Evolutionary conservation across 2,329 filamentous ascomycete genomes (phyloP).

Genomic region (Colletotrichum phormii): DNA sequence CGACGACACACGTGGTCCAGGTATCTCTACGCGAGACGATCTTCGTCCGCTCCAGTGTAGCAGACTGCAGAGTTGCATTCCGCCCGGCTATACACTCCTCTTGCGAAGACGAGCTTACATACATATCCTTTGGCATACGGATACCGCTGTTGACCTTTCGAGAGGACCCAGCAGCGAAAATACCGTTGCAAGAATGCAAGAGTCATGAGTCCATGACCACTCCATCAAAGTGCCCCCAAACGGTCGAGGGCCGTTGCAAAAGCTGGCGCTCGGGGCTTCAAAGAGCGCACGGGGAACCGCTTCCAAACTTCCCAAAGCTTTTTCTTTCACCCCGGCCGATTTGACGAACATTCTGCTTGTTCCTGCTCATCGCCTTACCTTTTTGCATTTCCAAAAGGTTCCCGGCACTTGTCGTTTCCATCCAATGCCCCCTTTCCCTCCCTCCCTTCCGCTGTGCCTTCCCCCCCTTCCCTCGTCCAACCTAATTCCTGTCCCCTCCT

Average conservation of each 20-base stretch:
- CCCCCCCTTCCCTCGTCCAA: not conserved
- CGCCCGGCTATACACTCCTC: slow-evolving; percentile 10
- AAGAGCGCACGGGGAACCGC: not conserved
- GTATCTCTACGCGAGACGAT: not conserved
- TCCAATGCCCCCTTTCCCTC: not conserved
- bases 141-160: not conserved
- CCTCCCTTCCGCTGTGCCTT: not conserved
- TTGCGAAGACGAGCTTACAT: not conserved
- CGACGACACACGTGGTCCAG: not conserved
- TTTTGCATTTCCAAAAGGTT: not conserved
- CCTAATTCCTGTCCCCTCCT: not conserved
- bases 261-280: not conserved
- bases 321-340: not conserved
- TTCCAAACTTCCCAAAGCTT: not conserved
- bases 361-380: not conserved
- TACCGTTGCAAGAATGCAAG: not conserved
- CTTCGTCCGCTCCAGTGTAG: not conserved
- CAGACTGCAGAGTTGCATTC: not conserved
- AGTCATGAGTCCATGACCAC: not conserved
- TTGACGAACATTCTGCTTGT: not conserved
- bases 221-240: not conserved
- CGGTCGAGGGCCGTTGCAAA: not conserved
- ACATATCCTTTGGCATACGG: not conserved
- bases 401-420: not conserved
- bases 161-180: not conserved